Percentiles rank a stretch among this genome's conserved stretches.
Evolutionary conservation across 441 rosid species (phyloP).

Genomic region (Bruguiera hainesii): DNA sequence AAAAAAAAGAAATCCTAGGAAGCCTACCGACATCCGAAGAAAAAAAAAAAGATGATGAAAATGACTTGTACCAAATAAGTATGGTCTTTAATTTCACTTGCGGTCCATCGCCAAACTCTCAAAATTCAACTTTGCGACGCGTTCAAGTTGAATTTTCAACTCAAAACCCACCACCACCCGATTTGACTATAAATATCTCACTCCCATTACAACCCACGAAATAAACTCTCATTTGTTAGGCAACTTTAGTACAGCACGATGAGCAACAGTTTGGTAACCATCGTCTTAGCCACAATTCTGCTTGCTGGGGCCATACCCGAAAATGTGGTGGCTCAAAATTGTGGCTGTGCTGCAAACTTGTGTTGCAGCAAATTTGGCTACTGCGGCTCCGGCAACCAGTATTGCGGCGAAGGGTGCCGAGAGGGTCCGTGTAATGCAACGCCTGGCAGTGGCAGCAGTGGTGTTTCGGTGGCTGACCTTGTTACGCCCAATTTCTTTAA

Average conservation of each 20-base stretch:
- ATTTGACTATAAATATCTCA: constrained; percentile 1
- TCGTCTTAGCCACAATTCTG: constrained; percentile 7
- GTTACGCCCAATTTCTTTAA: constrained; percentile 31
- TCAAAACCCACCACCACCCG: no score
- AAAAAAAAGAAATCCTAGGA: no score
- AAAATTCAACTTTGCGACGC: no score
- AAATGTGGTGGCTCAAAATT: constrained; percentile 20
- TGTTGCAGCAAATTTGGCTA: constrained; percentile 40
- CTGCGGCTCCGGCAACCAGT: constrained; percentile 27
- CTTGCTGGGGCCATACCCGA: not conserved
- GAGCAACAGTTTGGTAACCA: not conserved
- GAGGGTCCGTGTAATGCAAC: constrained; percentile 23
- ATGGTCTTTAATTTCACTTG: no score
- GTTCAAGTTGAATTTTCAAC: no score
- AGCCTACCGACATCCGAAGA: no score
- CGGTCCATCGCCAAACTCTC: no score
- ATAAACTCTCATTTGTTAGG: not conserved
- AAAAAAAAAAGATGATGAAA: no score
- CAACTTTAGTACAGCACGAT: not conserved
- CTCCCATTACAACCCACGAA: not conserved
- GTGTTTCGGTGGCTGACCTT: constrained; percentile 16
- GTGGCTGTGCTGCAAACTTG: constrained; percentile 27
- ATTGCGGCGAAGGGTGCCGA: constrained; percentile 32
- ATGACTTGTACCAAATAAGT: no score
- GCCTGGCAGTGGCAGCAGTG: not conserved